Evolutionary conservation across 106 monocot genomes (phyloP), one percentile per base, ranked within the genome.

Genomic region (Platanthera zijinensis): DNA sequence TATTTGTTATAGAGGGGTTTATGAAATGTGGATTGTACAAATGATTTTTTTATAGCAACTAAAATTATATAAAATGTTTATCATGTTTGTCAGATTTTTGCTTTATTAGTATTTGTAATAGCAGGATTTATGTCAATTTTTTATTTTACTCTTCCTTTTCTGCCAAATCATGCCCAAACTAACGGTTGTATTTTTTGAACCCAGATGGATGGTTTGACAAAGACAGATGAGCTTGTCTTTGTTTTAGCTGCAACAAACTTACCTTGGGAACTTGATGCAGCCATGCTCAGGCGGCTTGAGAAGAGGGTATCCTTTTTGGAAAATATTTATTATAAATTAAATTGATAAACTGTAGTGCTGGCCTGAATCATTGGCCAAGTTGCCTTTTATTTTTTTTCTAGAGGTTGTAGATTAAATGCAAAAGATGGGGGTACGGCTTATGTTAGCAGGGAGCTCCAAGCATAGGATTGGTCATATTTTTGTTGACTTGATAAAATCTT

Each of bases 141-240:
- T 32, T 66, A 3, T n/a, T 57, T 63, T 64, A 64, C 8, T 64
- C 21, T 25, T 64, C 8, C 13, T 2, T 46, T 46, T 69, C 32
- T 69, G 12, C 6, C 46, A 25, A 13, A 67, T 8, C 17, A 15
- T 30, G 21, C 32, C 30, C 67, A 67, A 3, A 39, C 32, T 32
- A 70, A 47, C 47, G 5, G 10, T 48, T 17, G 17, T 14, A 5
- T 10, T 51, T 67, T 66, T 62, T 73, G 12, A 25, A 15, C 81
- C 84, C 88, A 99, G 99, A 99, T 99, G 99, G 99, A 99, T 87
- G 99, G 99, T 50, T 71, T 99, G 82, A 86, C 86, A 52, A 85
- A 87, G 79, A 87, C 99, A 71, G 78, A 99, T 77, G 99, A 99
- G 1, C 94, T 99, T 76, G 99, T 99, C 50, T 99, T 99, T 80